Evolutionary conservation across 2,329 filamentous ascomycete genomes (phyloP).

Genomic region (Aspergillus japonicus): DNA sequence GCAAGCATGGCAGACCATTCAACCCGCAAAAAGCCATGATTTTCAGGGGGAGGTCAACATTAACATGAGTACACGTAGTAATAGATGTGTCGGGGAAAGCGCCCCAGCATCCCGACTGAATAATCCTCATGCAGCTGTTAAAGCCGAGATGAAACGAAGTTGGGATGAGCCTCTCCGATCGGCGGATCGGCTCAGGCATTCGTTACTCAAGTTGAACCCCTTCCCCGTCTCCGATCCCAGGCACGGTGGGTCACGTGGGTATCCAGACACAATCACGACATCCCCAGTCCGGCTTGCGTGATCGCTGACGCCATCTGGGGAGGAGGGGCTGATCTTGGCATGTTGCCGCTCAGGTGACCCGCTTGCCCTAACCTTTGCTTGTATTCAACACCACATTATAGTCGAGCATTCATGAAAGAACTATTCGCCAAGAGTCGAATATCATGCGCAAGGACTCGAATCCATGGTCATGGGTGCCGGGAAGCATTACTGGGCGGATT

Average conservation of each 20-base stretch:
- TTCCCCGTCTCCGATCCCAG: neutral
- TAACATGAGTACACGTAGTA: neutral
- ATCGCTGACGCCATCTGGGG: constrained; percentile 13
- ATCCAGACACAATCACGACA: constrained; percentile 23
- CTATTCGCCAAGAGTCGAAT: too few relatives aligned
- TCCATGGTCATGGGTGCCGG: too few relatives aligned
- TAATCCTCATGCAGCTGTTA: neutral
- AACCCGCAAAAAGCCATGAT: constrained; percentile 19
- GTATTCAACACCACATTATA: neutral
- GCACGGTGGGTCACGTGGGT: neutral
- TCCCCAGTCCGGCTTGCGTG: constrained; percentile 26
- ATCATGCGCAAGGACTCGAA: too few relatives aligned
- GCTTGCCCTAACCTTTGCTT: constrained; percentile 10
- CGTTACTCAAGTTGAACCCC: too few relatives aligned
- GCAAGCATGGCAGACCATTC: neutral
- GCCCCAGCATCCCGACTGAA: too few relatives aligned
- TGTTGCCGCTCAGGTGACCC: constrained; percentile 12
- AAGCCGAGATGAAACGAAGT: neutral
- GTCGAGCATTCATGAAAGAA: too few relatives aligned
- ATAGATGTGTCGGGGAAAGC: too few relatives aligned
- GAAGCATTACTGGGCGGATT: too few relatives aligned
- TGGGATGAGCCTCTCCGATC: neutral
- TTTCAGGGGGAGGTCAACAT: constrained; percentile 20
- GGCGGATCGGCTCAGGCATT: neutral
- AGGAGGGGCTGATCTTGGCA: neutral